Conservation (phyloP, 352 stramenopile genomes). For the Globisporangium abappressorium region DNA sequence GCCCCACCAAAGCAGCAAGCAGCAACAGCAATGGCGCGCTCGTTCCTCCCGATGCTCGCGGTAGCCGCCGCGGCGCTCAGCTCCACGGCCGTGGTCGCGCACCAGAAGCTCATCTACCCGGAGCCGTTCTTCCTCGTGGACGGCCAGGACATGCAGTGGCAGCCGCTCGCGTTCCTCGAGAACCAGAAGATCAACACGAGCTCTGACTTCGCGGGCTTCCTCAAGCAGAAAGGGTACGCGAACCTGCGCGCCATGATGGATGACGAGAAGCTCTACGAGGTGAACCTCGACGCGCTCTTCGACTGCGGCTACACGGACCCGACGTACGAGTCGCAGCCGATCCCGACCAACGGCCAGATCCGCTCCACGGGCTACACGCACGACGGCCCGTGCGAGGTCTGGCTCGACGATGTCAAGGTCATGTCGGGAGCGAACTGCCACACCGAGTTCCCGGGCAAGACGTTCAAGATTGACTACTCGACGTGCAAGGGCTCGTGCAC, state of each 20-base stretch:
- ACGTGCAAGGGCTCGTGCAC: slow-evolving; percentile 29
- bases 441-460: slow-evolving; percentile 28
- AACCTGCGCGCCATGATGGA: slow-evolving; percentile 53
- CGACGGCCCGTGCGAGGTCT: slow-evolving; percentile 42
- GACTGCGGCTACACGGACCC: slow-evolving; percentile 53
- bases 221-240: slow-evolving; percentile 36
- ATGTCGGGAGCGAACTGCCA: slow-evolving; percentile 36
- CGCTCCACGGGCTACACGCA: slow-evolving; percentile 51
- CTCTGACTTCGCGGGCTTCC: slow-evolving; percentile 39
- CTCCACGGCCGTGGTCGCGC: slow-evolving; percentile 18
- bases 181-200: slow-evolving; percentile 48
- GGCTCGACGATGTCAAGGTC: slow-evolving; percentile 32
- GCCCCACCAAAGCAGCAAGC: background rate
- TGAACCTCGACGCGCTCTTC: slow-evolving; percentile 48
- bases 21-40: background rate
- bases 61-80: slow-evolving; percentile 7
- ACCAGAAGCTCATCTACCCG: slow-evolving; percentile 43
- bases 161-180: slow-evolving; percentile 47
- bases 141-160: slow-evolving; percentile 21
- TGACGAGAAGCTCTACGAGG: slow-evolving; percentile 45
- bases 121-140: slow-evolving; percentile 58
- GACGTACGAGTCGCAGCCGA: slow-evolving; percentile 36
- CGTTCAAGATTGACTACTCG: slow-evolving; percentile 35
- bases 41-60: slow-evolving; percentile 2
- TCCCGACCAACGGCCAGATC: slow-evolving; percentile 32